A percentile compares a stretch with the other conserved stretches of the same genome.
phyloP scores from a whole-genome alignment of 139 green algal species.

The Pseudopediastrum boryanum region DNA sequence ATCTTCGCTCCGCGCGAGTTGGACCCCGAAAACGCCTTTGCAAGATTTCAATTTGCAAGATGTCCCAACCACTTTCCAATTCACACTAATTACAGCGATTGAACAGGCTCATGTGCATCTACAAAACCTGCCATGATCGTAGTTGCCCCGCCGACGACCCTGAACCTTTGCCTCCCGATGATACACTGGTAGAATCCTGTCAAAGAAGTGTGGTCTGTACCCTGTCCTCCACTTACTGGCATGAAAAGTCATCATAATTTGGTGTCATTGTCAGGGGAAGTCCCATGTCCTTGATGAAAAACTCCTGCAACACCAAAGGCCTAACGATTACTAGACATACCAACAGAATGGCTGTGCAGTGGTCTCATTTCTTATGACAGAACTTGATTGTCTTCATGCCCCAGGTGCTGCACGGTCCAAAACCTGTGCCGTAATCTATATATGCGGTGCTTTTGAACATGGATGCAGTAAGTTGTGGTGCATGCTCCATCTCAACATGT shows the following conservation, averaged over 20 bases:
- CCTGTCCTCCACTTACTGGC: slow-evolving; percentile 59
- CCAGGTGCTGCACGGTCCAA: too few species aligned
- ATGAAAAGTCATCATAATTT: slow-evolving; percentile 90
- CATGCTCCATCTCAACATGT: too few species aligned
- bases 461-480: too few species aligned
- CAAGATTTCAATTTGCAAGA: neutral
- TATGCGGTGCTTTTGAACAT: too few species aligned
- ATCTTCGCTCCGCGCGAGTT: too few species aligned
- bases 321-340: too few species aligned
- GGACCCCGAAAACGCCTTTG: too few species aligned
- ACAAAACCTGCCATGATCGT: neutral
- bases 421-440: too few species aligned
- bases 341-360: too few species aligned
- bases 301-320: slow-evolving; percentile 78
- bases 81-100: neutral
- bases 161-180: neutral
- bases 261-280: slow-evolving; percentile 86
- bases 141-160: neutral
- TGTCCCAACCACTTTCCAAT: too few species aligned
- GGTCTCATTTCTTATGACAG: too few species aligned
- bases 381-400: too few species aligned
- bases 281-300: slow-evolving; percentile 90
- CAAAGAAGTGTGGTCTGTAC: neutral
- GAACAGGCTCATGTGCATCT: neutral
- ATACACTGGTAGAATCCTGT: neutral